Evolutionary conservation across 345 rosid species (phyloP).

Genomic region (Laguncularia racemosa): DNA sequence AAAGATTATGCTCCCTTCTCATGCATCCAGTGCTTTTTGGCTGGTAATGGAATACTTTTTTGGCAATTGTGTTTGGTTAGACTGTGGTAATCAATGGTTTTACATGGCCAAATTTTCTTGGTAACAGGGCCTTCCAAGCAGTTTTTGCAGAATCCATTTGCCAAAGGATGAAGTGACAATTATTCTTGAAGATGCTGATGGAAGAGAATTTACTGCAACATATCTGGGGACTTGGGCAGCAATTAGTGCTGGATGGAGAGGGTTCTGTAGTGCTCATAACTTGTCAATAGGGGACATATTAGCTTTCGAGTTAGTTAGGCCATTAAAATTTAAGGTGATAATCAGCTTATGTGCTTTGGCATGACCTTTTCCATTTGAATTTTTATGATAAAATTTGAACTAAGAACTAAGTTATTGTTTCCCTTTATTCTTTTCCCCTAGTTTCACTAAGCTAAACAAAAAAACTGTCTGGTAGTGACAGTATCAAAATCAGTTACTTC

Average conservation of each 20-base stretch:
- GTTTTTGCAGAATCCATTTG: conserved; percentile 10
- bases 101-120: too few relatives aligned
- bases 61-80: neutral
- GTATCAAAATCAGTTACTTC: too few relatives aligned
- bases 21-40: conserved; percentile 21
- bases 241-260: conserved; percentile 25
- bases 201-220: conserved; percentile 3
- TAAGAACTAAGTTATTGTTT: too few relatives aligned
- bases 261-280: conserved; percentile 11
- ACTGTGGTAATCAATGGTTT: too few relatives aligned
- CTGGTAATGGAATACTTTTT: conserved; percentile 17
- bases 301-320: conserved; percentile 21
- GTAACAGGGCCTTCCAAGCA: conserved; percentile 11
- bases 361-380: neutral
- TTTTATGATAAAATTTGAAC: neutral
- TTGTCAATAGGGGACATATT: conserved; percentile 14
- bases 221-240: conserved; percentile 8
- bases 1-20: conserved; percentile 17
- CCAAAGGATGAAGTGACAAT: conserved; percentile 16
- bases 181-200: conserved; percentile 14
- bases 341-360: neutral
- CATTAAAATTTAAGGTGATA: conserved; percentile 16
- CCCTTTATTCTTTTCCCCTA: too few relatives aligned
- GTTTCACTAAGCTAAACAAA: too few relatives aligned
- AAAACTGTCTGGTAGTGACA: too few relatives aligned